Evolutionary conservation across 129 eudicot species (phyloP).

Genomic region (Escallonia herrerae): DNA sequence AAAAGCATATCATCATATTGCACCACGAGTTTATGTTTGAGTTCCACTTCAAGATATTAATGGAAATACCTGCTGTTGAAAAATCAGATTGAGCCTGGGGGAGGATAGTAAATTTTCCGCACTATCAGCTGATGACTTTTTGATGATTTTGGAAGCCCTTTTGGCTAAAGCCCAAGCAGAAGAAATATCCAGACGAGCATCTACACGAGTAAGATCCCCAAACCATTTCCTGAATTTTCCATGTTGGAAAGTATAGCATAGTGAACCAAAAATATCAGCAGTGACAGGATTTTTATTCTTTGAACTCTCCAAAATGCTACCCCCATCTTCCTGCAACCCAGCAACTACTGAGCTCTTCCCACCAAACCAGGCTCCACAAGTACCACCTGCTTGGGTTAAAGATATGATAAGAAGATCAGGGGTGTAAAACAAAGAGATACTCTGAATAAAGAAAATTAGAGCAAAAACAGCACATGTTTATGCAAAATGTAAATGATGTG

Average conservation of each 20-base stretch:
- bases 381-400: conserved; percentile 46
- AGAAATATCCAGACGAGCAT: conserved; percentile 65
- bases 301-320: conserved; percentile 7
- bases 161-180: conserved; percentile 53
- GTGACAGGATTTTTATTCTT: conserved; percentile 36
- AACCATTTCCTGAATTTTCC: conserved; percentile 59
- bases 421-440: neutral
- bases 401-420: neutral
- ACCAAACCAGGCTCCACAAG: conserved; percentile 56
- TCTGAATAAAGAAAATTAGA: neutral
- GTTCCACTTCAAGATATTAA: neutral
- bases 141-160: conserved; percentile 22
- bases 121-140: conserved; percentile 15
- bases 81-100: conserved; percentile 51
- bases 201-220: conserved; percentile 69
- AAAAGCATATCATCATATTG: no score
- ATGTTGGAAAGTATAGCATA: conserved; percentile 52
- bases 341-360: conserved; percentile 10
- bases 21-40: no score
- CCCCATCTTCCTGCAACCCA: conserved; percentile 10
- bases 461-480: neutral
- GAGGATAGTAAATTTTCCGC: conserved; percentile 17
- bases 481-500: no score
- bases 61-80: conserved; percentile 74
- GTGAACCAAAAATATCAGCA: conserved; percentile 78